Conservation (phyloP, 768 basidiomycete species). For the Termitomyces sp. region DNA sequence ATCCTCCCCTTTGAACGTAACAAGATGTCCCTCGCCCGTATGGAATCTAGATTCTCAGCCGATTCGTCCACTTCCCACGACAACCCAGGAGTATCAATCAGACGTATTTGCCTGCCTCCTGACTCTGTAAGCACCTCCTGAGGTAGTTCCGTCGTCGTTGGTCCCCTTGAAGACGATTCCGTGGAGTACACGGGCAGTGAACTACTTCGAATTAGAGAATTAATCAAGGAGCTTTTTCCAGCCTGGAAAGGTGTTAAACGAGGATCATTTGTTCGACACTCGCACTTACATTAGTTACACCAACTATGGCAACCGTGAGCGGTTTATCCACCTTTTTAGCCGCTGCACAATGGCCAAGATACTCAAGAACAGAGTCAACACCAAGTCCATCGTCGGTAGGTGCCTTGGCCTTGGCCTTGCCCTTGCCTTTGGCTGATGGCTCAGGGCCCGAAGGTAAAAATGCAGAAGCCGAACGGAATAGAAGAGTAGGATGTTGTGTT, state of each 20-base stretch:
- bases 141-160: conserved; percentile 68
- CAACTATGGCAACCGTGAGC: conserved; percentile 72
- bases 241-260: conserved; percentile 32
- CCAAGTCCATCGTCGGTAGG: conserved; percentile 57
- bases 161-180: conserved; percentile 44
- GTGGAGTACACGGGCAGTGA: conserved; percentile 57
- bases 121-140: conserved; percentile 53
- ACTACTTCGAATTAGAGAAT: conserved; percentile 58
- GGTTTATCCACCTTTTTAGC: conserved; percentile 43
- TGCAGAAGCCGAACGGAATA: conserved; percentile 69
- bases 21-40: conserved; percentile 67
- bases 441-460: conserved; percentile 44
- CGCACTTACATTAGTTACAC: conserved; percentile 69
- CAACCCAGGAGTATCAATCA: conserved; percentile 91
- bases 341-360: conserved; percentile 41
- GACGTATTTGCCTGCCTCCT: conserved; percentile 44
- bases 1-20: conserved; percentile 75
- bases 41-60: conserved; percentile 30
- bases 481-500: conserved; percentile 51
- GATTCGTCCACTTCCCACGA: conserved; percentile 41
- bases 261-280: background rate
- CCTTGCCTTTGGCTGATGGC: conserved; percentile 24
- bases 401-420: conserved; percentile 33
- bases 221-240: conserved; percentile 84
- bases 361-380: conserved; percentile 41